Conservation (phyloP, 2,329 filamentous ascomycete genomes). For the Beauveria scarabaeidicola region DNA sequence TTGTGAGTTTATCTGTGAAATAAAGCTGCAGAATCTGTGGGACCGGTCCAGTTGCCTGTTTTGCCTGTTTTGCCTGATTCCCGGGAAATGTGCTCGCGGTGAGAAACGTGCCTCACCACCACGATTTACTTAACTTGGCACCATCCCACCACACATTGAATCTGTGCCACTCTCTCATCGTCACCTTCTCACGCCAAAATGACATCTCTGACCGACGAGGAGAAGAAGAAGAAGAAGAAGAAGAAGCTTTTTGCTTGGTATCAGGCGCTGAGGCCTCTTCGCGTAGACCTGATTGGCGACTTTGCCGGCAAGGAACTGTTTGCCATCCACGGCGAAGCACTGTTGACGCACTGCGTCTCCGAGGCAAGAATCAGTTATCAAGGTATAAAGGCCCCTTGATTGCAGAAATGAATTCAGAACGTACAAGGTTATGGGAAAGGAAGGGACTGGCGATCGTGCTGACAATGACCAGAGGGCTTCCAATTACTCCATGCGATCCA, state of each 20-base stretch:
- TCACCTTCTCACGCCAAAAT: neutral
- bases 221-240: neutral
- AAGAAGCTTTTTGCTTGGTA: conserved; percentile 10
- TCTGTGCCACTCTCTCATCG: neutral
- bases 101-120: no score
- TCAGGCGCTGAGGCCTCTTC: conserved; percentile 17
- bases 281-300: conserved; percentile 64
- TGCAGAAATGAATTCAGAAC: no score
- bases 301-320: conserved; percentile 68
- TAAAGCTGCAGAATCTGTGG: no score
- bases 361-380: conserved; percentile 56
- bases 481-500: conserved; percentile 65
- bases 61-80: no score
- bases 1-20: no score
- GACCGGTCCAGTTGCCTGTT: no score
- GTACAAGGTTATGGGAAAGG: no score
- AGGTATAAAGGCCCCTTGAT: conserved; percentile 21
- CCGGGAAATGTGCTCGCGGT: no score
- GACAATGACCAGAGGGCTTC: conserved; percentile 42
- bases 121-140: no score
- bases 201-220: neutral
- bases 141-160: no score
- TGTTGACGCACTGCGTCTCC: conserved; percentile 57
- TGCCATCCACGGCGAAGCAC: conserved; percentile 62
- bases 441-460: neutral